phyloP scores from a whole-genome alignment of 345 rosid species.

The Reutealis trisperma region DNA sequence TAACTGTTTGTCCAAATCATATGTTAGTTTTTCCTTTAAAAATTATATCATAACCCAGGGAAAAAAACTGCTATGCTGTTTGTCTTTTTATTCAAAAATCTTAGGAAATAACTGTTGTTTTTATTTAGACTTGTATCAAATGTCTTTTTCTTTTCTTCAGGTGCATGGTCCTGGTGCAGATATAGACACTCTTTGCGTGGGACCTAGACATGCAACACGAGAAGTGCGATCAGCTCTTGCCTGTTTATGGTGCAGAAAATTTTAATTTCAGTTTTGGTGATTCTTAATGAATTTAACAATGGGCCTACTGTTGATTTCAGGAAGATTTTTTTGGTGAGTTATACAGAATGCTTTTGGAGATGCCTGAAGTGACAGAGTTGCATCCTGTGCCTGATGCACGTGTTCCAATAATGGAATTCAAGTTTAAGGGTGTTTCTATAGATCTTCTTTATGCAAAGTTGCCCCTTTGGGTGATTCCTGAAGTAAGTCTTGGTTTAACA shows the following conservation, averaged over 20 bases:
- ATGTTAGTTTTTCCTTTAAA: neutral
- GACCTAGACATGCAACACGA: conserved; percentile 91
- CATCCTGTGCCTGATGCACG: conserved; percentile 99
- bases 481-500: conserved; percentile 58
- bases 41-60: neutral
- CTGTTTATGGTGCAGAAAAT: conserved; percentile 18
- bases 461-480: conserved; percentile 92
- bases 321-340: conserved; percentile 95
- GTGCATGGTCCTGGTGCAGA: conserved; percentile 99
- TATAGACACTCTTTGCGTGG: conserved; percentile 94
- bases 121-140: neutral
- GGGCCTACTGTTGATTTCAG: conserved; percentile 43
- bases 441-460: conserved; percentile 94
- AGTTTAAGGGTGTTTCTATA: conserved; percentile 85
- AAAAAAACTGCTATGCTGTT: neutral
- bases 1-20: neutral
- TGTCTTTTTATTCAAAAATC: neutral
- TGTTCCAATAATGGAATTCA: conserved; percentile 90
- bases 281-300: conserved; percentile 25
- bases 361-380: conserved; percentile 93
- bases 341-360: conserved; percentile 71
- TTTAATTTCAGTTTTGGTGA: conserved; percentile 17
- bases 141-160: conserved; percentile 37
- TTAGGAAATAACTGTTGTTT: neutral
- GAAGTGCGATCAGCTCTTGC: conserved; percentile 64